A percentile compares a stretch with the other conserved stretches of the same genome.
phyloP scores from a whole-genome alignment of 108 stramenopile genomes.

The Cyclotella sp. region DNA sequence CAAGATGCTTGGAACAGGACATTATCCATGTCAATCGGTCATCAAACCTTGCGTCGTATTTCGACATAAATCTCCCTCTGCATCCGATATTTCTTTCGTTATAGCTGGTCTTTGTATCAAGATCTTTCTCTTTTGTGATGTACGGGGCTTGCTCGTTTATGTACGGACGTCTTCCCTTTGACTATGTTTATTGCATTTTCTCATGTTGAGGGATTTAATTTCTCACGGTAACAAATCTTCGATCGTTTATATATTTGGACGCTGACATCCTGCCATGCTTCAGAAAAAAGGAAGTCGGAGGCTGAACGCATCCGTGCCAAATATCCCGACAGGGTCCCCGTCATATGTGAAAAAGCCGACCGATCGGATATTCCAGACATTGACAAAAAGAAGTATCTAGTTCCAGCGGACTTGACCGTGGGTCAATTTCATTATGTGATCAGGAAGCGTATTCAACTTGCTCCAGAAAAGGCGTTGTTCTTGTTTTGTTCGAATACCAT shows the following conservation, averaged over 20 bases:
- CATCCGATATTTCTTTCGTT: not conserved
- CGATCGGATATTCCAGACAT: constrained; percentile 98
- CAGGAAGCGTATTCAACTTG: constrained; percentile 96
- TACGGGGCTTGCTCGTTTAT: too few relatives aligned
- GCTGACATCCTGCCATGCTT: not conserved
- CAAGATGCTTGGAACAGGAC: not conserved
- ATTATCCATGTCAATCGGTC: not conserved
- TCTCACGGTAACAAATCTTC: not conserved
- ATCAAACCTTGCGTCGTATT: too few relatives aligned
- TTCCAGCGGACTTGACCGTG: constrained; percentile 95
- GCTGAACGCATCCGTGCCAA: constrained; percentile 93
- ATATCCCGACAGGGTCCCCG: constrained; percentile 98
- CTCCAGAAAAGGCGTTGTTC: constrained; percentile 91
- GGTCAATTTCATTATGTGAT: constrained; percentile 99
- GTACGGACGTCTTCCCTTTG: not conserved
- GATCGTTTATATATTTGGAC: not conserved
- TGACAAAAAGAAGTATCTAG: constrained; percentile 99
- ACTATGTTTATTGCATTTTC: too few relatives aligned
- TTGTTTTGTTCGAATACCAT: constrained; percentile 90
- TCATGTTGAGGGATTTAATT: not conserved
- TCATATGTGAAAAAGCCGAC: constrained; percentile 98
- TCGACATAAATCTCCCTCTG: too few relatives aligned
- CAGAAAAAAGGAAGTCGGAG: constrained; percentile 85
- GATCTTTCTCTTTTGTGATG: too few relatives aligned
- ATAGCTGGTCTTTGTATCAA: too few relatives aligned